These are phyloP conservation scores for Melaleuca quinquenervia DNA, from an alignment of 345 rosid species.

Conservation along the genomic window DNA sequence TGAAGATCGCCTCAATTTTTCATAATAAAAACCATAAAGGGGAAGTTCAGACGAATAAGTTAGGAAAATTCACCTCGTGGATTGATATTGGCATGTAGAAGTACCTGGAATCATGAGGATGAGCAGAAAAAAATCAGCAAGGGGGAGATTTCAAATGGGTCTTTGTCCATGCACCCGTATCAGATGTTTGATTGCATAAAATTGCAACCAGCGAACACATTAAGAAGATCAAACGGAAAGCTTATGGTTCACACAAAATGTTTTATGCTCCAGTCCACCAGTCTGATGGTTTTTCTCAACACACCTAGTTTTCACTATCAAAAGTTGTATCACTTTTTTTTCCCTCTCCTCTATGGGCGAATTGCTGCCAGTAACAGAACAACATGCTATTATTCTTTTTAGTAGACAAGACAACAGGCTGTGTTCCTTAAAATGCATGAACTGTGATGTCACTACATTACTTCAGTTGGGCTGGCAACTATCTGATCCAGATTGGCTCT, in stretches of 20 bases:
- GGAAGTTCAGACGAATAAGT: not conserved
- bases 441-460: not conserved
- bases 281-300: not conserved
- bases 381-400: not conserved
- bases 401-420: not conserved
- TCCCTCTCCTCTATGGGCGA: not conserved
- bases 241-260: not conserved
- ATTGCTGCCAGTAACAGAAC: not conserved
- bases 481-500: not conserved
- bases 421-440: not conserved
- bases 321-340: not conserved
- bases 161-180: not conserved
- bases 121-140: not conserved
- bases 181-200: not conserved
- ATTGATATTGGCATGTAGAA: conserved; percentile 43
- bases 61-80: conserved; percentile 36
- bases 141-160: not conserved
- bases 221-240: not conserved
- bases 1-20: not conserved
- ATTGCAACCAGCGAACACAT: not conserved
- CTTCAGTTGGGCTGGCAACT: not conserved
- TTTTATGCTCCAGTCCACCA: not conserved
- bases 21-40: not conserved
- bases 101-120: conserved; percentile 9
- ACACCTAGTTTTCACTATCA: not conserved